Evolutionary conservation across 352 stramenopile species (phyloP), one percentile per base, ranked within the genome.

Genomic region (Pythium pectinolyticum): DNA sequence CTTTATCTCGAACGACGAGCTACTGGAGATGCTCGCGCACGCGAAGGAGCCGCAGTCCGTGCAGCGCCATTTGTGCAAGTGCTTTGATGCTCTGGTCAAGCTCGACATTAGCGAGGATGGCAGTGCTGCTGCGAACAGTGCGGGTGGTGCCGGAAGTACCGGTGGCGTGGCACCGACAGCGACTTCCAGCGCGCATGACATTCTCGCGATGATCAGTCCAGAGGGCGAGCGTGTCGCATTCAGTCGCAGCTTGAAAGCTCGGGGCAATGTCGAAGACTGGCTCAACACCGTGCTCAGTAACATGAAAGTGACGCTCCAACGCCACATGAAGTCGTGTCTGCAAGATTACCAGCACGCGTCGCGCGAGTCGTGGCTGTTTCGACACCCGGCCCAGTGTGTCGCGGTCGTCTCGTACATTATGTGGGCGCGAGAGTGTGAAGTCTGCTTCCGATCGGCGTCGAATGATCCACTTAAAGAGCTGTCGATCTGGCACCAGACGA

Each of bases 331-430:
- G 70, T 73, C 46, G 12, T 90, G 89, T 61, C 41, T 98, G 12
- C 61, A 88, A 4, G 92, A 98, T 65, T 98, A 97, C 52, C 87
- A 97, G 60, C 84, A 90, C 49, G 70, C 75, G 7, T 79, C 80
- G 9, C 73, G 91, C 7, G 82, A 94, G 28, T 71, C 75, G 17
- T 97, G 91, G 91, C 30, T 97, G 12, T 88, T 95, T 54, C 78
- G 85, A 8, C 90, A 97, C 54, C 90, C 94, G 0, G 89, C 93
- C 0, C 94, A 98, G 69, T 85, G 94, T 1, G 85, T 98, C 12
- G 88, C 90, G 1, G 90, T 94, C 27, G 89, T 96, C 5, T 92
- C 90, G 6, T 94, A 97, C 63, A 97, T 97, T 28, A 78, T 90
- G 7, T 94, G 83, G 85, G 76, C 80, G 0, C 71, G 76, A 50